Evolutionary conservation across 2,329 filamentous ascomycete species (phyloP).

Genomic region (Ceratocystis destructans): DNA sequence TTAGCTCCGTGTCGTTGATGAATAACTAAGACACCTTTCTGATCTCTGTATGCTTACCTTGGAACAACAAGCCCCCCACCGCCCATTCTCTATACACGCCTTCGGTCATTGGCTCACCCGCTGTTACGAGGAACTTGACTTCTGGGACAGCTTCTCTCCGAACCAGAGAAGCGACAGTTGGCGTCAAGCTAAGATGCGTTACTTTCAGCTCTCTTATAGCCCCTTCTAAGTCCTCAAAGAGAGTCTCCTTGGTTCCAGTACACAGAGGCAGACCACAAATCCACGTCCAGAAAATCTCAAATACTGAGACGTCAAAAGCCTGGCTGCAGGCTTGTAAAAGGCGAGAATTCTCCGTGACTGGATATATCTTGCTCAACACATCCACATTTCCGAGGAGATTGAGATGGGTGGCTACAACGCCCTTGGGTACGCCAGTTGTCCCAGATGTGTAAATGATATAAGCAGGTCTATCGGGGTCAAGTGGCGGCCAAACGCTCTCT

Average conservation of each 20-base stretch:
- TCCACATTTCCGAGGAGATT: slow-evolving; percentile 68
- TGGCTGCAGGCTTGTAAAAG: slow-evolving; percentile 73
- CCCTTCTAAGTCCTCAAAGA: slow-evolving; percentile 59
- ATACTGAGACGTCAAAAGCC: slow-evolving; percentile 77
- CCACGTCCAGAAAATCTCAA: slow-evolving; percentile 84
- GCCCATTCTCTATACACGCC: slow-evolving; percentile 56
- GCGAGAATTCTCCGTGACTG: slow-evolving; percentile 36
- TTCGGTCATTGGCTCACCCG: slow-evolving; percentile 65
- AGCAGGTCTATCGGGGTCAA: slow-evolving; percentile 41
- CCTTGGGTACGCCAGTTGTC: slow-evolving; percentile 68
- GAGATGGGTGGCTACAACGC: slow-evolving; percentile 60
- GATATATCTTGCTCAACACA: slow-evolving; percentile 52
- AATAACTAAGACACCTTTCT: no score
- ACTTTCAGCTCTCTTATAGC: slow-evolving; percentile 49
- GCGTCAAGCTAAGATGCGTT: slow-evolving; percentile 75
- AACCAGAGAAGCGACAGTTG: slow-evolving; percentile 68
- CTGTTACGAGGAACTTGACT: slow-evolving; percentile 65
- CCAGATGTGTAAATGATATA: slow-evolving; percentile 78
- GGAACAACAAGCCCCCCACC: slow-evolving; percentile 47
- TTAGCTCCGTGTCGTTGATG: not conserved
- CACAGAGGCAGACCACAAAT: slow-evolving; percentile 65
- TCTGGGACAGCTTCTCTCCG: slow-evolving; percentile 52
- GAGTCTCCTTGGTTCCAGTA: slow-evolving; percentile 55
- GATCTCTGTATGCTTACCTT: slow-evolving; percentile 35
- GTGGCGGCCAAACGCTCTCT: slow-evolving; percentile 21